Evolutionary conservation across 257 asterid genomes (phyloP).

Genomic region (Jacaranda copaia): DNA sequence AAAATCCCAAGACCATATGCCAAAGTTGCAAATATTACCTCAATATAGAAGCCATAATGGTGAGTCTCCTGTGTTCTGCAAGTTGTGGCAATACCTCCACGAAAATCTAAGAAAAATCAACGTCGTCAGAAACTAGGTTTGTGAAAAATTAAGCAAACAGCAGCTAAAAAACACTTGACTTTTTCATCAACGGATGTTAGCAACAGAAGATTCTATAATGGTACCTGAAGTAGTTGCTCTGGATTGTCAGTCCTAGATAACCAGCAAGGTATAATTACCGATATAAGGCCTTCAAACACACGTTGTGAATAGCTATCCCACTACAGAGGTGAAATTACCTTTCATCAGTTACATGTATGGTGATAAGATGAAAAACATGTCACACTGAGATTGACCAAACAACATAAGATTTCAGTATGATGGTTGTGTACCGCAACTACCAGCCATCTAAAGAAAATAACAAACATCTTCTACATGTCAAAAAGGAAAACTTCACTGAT

Average conservation of each 20-base stretch:
- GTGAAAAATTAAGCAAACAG: slow-evolving; percentile 7
- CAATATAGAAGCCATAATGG: slow-evolving; percentile 67
- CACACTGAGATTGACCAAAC: background rate
- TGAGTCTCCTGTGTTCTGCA: slow-evolving; percentile 71
- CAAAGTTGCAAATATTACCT: slow-evolving; percentile 53
- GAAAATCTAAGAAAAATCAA: slow-evolving; percentile 63
- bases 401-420: background rate
- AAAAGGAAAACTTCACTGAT: slow-evolving; percentile 6
- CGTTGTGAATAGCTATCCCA: slow-evolving; percentile 88
- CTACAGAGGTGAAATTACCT: slow-evolving; percentile 48
- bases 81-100: slow-evolving; percentile 79
- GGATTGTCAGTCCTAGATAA: slow-evolving; percentile 59
- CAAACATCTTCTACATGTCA: background rate
- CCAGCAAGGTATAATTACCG: slow-evolving; percentile 93
- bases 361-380: background rate
- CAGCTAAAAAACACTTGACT: slow-evolving; percentile 12
- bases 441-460: slow-evolving; percentile 29
- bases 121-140: slow-evolving; percentile 31
- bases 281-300: slow-evolving; percentile 85
- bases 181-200: background rate
- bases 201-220: slow-evolving; percentile 19
- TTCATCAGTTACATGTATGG: slow-evolving; percentile 31
- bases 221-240: slow-evolving; percentile 84
- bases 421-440: slow-evolving; percentile 7
- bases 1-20: slow-evolving; percentile 23